Evolutionary conservation across 164 flowering plant species (phyloP), one percentile per base, ranked within the genome.

Genomic region (Aristolochia contorta): DNA sequence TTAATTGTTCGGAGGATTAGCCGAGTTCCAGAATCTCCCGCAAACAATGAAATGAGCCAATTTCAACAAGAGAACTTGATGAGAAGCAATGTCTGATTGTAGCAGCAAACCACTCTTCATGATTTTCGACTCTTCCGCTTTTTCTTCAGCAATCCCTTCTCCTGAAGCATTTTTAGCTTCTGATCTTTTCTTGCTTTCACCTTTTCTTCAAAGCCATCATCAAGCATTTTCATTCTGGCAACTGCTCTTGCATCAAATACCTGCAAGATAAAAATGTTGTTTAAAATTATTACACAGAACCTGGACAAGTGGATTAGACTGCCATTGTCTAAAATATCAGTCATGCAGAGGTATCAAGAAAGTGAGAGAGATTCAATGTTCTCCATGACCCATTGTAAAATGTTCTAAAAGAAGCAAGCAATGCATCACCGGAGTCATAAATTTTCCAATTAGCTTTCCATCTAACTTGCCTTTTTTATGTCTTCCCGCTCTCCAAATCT

Each of bases 121-220:
- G 45, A 60, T 60, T 71, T 84, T 56, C 85, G 75, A 63, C 79
- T 80, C 62, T 51, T 77, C 27, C 62, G 71, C 52, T 32, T 67
- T 43, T 74, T 71, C 70, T 80, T 78, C 65, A 82, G 57, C 25
- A 82, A 58, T 10, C 96, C 94, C 67, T 80, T 87, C 67, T 75
- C 82, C 59, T 71, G 79, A 20, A 86, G 68, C 6, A 73, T 72
- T 54, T 79, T 88, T 53, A 69, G 46, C 58, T 85, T 93, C 67
- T 84, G 99, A 21, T 74, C 77, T 76, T 81, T 88, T 20, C 96
- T 74, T 43, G 66, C 82, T 56, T 85, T 79, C 55, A 61, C 92
- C 69, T 69, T 76, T 54, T 90, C 96, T 37, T 93, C 95, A 66
- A 81, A 90, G 0, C 97, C 97, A 64, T 85, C 95, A 64, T 93